phyloP scores from a whole-genome alignment of 1,284 basidiomycete genomes.

The Cutaneotrichosporon cavernicola region DNA sequence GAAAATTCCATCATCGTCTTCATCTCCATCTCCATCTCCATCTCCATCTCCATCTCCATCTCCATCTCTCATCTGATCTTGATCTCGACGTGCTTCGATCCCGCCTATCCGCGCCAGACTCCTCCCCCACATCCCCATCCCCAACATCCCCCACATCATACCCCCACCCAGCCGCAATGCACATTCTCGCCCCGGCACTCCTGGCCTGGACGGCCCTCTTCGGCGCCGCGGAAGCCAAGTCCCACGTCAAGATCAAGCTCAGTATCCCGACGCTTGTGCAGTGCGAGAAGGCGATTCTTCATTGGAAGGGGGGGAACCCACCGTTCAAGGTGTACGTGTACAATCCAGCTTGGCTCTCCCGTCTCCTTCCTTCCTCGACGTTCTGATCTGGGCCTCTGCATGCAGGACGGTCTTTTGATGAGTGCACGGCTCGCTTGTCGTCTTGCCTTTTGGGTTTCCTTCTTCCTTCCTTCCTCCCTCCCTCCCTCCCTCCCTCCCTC shows the following conservation, averaged over 20 bases:
- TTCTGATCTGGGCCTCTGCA: too few species aligned
- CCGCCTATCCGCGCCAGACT: too few species aligned
- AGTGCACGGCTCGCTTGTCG: too few species aligned
- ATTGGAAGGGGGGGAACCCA: constrained; percentile 8
- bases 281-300: neutral
- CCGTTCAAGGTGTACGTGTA: constrained; percentile 9
- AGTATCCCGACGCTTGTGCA: constrained; percentile 7
- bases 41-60: neutral
- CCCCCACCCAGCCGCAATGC: neutral
- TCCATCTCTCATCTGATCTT: neutral
- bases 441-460: too few species aligned
- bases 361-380: too few species aligned
- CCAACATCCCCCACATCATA: neutral
- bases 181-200: constrained; percentile 5
- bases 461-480: too few species aligned
- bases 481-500: too few species aligned
- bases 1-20: too few species aligned
- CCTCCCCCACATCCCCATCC: neutral
- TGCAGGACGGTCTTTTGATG: too few species aligned
- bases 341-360: too few species aligned
- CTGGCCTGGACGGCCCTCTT: neutral
- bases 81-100: neutral
- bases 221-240: constrained; percentile 4
- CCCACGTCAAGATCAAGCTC: constrained; percentile 11
- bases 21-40: neutral